These are phyloP conservation scores for Knoxia roxburghii DNA, from an alignment of 257 asterid species.

Conservation along the genomic window DNA sequence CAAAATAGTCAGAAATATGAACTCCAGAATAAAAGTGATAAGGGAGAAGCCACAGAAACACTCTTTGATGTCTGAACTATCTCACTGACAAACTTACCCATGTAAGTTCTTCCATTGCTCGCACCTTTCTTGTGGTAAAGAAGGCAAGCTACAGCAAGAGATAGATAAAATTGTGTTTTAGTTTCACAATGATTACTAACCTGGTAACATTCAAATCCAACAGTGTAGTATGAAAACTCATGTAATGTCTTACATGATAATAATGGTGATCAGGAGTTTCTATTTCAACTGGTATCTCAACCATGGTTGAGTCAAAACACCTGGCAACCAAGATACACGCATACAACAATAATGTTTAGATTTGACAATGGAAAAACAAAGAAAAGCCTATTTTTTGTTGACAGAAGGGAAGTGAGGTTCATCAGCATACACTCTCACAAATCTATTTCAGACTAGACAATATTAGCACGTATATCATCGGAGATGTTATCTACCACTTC, in stretches of 20 bases:
- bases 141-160: conserved; percentile 66
- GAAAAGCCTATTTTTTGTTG: too few relatives aligned
- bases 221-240: conserved; percentile 17
- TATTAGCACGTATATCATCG: background rate
- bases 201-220: conserved; percentile 14
- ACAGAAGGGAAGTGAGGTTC: background rate
- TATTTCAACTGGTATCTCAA: conserved; percentile 87
- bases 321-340: conserved; percentile 32
- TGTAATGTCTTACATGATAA: conserved; percentile 57
- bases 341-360: background rate
- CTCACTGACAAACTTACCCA: conserved; percentile 52
- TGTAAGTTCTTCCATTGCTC: conserved; percentile 93
- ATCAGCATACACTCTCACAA: background rate
- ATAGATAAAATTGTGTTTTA: conserved; percentile 4
- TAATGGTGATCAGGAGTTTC: conserved; percentile 88
- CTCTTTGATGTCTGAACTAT: background rate
- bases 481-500: background rate
- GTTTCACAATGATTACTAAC: conserved; percentile 10
- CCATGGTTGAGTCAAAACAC: conserved; percentile 73
- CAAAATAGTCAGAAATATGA: background rate
- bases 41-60: background rate
- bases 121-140: conserved; percentile 73
- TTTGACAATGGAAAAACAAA: background rate
- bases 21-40: background rate
- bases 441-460: background rate